Evolutionary conservation across 208 protist genomes (phyloP).

Genomic region (Crithidia mellificae): DNA sequence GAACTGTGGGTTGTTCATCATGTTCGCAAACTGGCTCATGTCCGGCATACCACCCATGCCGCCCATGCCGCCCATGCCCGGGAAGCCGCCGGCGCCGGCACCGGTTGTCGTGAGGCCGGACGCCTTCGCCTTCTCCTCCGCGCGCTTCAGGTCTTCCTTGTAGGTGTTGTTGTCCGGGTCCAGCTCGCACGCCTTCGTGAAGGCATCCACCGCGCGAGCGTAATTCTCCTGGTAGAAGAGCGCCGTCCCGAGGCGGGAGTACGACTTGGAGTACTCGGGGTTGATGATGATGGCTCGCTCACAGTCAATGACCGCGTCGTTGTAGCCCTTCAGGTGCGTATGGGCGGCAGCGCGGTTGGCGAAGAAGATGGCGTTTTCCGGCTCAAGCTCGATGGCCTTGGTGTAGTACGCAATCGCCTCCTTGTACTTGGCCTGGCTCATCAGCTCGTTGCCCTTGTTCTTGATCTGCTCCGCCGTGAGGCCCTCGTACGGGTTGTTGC

Average conservation of each 20-base stretch:
- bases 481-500: slow-evolving; percentile 91
- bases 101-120: slow-evolving; percentile 33
- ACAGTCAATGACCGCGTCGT: slow-evolving; percentile 86
- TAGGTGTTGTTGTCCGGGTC: slow-evolving; percentile 92
- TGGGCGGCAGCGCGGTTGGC: slow-evolving; percentile 91
- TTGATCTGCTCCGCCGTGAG: slow-evolving; percentile 92
- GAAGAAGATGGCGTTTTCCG: slow-evolving; percentile 89
- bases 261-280: slow-evolving; percentile 89
- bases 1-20: slow-evolving; percentile 93
- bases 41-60: slow-evolving; percentile 75
- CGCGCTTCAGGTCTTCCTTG: slow-evolving; percentile 90
- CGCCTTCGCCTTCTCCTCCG: slow-evolving; percentile 76
- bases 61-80: slow-evolving; percentile 40
- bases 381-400: slow-evolving; percentile 92
- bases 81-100: slow-evolving; percentile 37
- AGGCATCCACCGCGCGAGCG: slow-evolving; percentile 80
- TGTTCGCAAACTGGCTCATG: slow-evolving; percentile 72
- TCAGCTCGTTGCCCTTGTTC: slow-evolving; percentile 92
- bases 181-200: slow-evolving; percentile 88
- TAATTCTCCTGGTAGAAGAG: slow-evolving; percentile 92
- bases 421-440: slow-evolving; percentile 92
- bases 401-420: slow-evolving; percentile 93
- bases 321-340: slow-evolving; percentile 92
- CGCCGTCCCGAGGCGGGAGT: slow-evolving; percentile 87
- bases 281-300: slow-evolving; percentile 87